Percentiles rank a stretch among this genome's conserved stretches.
phyloP scores from a whole-genome alignment of 2,329 filamentous ascomycete genomes.

The Fusarium stilboides region DNA sequence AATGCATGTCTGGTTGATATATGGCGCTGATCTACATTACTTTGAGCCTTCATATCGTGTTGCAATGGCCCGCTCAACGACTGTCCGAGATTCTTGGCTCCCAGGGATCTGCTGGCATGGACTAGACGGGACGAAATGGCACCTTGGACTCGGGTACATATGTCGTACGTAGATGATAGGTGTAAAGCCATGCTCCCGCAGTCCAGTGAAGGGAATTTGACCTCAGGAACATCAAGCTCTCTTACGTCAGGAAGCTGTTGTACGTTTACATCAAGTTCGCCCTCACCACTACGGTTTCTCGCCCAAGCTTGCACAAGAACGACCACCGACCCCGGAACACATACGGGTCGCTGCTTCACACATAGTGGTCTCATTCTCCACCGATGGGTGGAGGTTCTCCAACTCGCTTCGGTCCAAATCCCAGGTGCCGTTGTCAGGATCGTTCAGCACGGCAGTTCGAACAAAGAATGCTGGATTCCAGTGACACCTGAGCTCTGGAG shows the following conservation, averaged over 20 bases:
- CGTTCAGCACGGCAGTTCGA: conserved; percentile 29
- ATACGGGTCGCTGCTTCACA: conserved; percentile 15
- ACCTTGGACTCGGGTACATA: background rate
- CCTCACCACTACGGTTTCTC: background rate
- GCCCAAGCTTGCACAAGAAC: conserved; percentile 3
- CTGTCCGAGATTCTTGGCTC: conserved; percentile 8
- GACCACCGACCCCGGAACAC: conserved; percentile 6
- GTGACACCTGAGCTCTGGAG: conserved; percentile 1
- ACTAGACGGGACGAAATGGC: conserved; percentile 13
- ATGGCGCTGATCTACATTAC: conserved; percentile 9
- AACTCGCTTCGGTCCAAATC: conserved; percentile 12
- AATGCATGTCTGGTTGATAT: conserved; percentile 8
- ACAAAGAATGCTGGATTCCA: conserved; percentile 3
- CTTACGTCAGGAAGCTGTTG: background rate
- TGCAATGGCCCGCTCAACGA: conserved; percentile 9
- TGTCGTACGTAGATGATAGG: background rate
- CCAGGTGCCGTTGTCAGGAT: conserved; percentile 34
- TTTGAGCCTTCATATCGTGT: conserved; percentile 12
- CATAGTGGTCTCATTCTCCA: conserved; percentile 36
- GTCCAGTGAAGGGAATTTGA: background rate
- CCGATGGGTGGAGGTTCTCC: conserved; percentile 32
- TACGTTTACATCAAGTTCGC: background rate
- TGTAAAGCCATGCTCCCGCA: background rate
- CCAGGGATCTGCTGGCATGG: conserved; percentile 7
- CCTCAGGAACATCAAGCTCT: too few species aligned